phyloP scores from a whole-genome alignment of 441 rosid species.

The Eruca vesicaria region DNA sequence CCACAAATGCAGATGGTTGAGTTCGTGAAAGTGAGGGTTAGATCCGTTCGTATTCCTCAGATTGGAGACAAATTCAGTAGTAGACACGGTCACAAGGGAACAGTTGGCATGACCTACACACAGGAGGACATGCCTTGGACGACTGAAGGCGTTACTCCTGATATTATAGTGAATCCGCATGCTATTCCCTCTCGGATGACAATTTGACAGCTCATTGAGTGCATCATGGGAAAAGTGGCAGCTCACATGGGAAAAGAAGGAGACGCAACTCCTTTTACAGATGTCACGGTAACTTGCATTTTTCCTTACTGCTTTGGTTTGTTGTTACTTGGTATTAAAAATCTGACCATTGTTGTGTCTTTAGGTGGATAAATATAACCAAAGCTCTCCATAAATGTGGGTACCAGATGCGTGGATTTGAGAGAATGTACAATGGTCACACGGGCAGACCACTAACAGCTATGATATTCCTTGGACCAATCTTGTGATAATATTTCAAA shows the following conservation, averaged over 20 bases:
- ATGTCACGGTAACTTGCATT: slow-evolving; percentile 78
- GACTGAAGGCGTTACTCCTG: slow-evolving; percentile 93
- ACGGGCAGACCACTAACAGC: slow-evolving; percentile 89
- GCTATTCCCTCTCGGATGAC: slow-evolving; percentile 99
- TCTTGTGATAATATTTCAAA: slow-evolving; percentile 8
- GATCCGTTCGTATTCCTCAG: slow-evolving; percentile 96
- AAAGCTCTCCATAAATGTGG: slow-evolving; percentile 98
- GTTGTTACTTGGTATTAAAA: neutral
- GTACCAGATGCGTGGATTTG: slow-evolving; percentile 98
- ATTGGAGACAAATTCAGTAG: slow-evolving; percentile 98
- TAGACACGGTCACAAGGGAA: slow-evolving; percentile 99
- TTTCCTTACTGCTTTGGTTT: slow-evolving; percentile 1
- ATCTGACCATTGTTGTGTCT: neutral
- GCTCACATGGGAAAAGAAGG: slow-evolving; percentile 99
- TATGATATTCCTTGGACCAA: slow-evolving; percentile 96
- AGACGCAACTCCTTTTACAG: slow-evolving; percentile 97
- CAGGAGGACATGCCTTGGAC: slow-evolving; percentile 99
- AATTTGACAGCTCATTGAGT: slow-evolving; percentile 96
- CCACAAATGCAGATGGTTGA: slow-evolving; percentile 92
- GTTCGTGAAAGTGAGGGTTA: slow-evolving; percentile 96
- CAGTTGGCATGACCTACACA: slow-evolving; percentile 99
- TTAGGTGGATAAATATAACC: slow-evolving; percentile 97
- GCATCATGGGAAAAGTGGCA: slow-evolving; percentile 99
- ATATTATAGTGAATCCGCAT: slow-evolving; percentile 93
- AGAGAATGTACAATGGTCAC: slow-evolving; percentile 98